These are phyloP conservation scores for Yueomyces sinensis DNA, from an alignment of 805 yeast genomes.

Conservation along the genomic window DNA sequence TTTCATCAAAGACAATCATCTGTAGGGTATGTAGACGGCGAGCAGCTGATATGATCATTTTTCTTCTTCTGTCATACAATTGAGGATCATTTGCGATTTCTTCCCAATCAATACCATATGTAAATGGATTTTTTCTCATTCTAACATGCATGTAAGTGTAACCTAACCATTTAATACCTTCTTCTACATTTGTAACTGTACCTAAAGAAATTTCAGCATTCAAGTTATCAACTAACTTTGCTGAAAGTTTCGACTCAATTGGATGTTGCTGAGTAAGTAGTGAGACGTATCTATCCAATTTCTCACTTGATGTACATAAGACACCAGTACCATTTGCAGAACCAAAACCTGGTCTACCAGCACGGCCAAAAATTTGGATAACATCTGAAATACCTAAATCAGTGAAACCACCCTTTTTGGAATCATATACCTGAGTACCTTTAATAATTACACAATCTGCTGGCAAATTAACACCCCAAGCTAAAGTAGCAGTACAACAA, in stretches of 20 bases:
- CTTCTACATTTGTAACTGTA: constrained; percentile 86
- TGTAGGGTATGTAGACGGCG: constrained; percentile 72
- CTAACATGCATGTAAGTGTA: constrained; percentile 89
- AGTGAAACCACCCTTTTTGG: constrained; percentile 86
- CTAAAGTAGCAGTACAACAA: constrained; percentile 93
- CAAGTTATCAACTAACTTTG: constrained; percentile 75
- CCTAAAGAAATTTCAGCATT: constrained; percentile 96
- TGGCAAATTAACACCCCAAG: constrained; percentile 99
- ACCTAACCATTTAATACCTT: constrained; percentile 96
- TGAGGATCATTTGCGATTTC: constrained; percentile 76
- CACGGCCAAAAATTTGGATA: constrained; percentile 96
- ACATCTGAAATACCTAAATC: constrained; percentile 95
- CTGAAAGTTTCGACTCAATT: constrained; percentile 72
- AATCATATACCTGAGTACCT: constrained; percentile 92
- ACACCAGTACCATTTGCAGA: constrained; percentile 89
- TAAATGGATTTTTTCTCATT: constrained; percentile 88
- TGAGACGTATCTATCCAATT: constrained; percentile 78
- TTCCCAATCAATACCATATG: constrained; percentile 82
- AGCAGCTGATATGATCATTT: constrained; percentile 71
- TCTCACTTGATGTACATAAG: constrained; percentile 69
- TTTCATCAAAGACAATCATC: constrained; percentile 87
- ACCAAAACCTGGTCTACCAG: constrained; percentile 91
- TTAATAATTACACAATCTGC: constrained; percentile 95
- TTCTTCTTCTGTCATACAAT: constrained; percentile 57
- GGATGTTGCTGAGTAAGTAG: constrained; percentile 90